Evolutionary conservation across 306 rosid genomes (phyloP).

Genomic region (Inga leiocalycina): DNA sequence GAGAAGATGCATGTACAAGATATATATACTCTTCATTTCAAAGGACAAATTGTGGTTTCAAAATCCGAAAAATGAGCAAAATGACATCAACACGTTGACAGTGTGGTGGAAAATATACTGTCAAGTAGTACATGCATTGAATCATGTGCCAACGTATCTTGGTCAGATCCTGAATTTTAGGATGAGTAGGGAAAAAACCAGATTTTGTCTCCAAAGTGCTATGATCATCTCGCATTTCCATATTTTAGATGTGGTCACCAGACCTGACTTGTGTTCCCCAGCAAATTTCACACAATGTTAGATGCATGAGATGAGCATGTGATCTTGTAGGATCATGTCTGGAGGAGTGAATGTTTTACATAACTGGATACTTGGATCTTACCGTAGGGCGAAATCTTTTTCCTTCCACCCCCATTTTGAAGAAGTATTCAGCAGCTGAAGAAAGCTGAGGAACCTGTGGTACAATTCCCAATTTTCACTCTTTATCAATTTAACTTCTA

Average conservation of each 20-base stretch:
- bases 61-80: not conserved
- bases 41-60: not conserved
- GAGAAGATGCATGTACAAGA: not conserved
- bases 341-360: not conserved
- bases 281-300: not conserved
- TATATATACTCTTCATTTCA: not conserved
- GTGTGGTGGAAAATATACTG: not conserved
- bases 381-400: conserved; percentile 98
- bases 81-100: not conserved
- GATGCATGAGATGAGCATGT: not conserved
- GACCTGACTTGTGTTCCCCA: not conserved
- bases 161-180: not conserved
- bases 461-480: conserved; percentile 30
- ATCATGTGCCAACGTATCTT: not conserved
- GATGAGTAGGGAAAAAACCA: not conserved
- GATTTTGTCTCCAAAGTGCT: not conserved
- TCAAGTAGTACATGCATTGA: not conserved
- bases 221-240: not conserved
- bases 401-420: conserved; percentile 95
- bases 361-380: conserved; percentile 26
- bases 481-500: not conserved
- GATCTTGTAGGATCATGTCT: not conserved
- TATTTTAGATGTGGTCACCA: not conserved
- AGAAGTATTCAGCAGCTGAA: conserved; percentile 90
- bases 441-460: conserved; percentile 96